A percentile compares a stretch with the other conserved stretches of the same genome.
These are phyloP conservation scores for Cercospora canescens DNA, from an alignment of 2,329 filamentous ascomycete genomes.

Conservation along the genomic window DNA sequence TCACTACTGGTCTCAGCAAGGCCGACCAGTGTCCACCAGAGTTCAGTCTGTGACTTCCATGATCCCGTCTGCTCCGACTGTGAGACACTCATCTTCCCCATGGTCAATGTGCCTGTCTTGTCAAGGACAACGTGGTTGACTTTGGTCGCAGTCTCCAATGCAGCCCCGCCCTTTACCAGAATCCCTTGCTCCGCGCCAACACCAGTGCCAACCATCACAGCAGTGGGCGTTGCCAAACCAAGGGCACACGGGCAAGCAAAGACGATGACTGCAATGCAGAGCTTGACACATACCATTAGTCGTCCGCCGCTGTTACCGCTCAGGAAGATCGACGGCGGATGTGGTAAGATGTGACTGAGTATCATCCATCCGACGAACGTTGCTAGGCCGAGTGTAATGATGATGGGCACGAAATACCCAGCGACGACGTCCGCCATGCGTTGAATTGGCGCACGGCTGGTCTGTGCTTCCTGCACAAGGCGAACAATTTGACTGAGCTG, in stretches of 20 bases:
- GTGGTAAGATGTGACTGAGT: slow-evolving; percentile 77
- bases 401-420: slow-evolving; percentile 89
- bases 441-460: slow-evolving; percentile 90
- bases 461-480: slow-evolving; percentile 97
- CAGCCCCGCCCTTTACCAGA: slow-evolving; percentile 93
- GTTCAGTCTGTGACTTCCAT: slow-evolving; percentile 70
- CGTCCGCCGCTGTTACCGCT: slow-evolving; percentile 80
- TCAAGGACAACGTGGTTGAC: slow-evolving; percentile 89
- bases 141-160: slow-evolving; percentile 85
- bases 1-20: slow-evolving; percentile 96
- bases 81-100: slow-evolving; percentile 93
- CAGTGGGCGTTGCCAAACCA: slow-evolving; percentile 92
- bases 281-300: slow-evolving; percentile 93
- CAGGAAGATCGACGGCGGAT: slow-evolving; percentile 88
- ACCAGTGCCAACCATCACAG: slow-evolving; percentile 98
- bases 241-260: slow-evolving; percentile 97
- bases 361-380: slow-evolving; percentile 96
- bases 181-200: slow-evolving; percentile 94
- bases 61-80: slow-evolving; percentile 63
- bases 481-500: slow-evolving; percentile 98
- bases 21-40: slow-evolving; percentile 96
- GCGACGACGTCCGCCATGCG: slow-evolving; percentile 86
- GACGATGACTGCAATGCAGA: slow-evolving; percentile 97
- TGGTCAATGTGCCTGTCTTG: slow-evolving; percentile 93
- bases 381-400: slow-evolving; percentile 76